A percentile compares a stretch with the other conserved stretches of the same genome.
phyloP scores from a whole-genome alignment of 192 early-diverging fungal genomes.

The Coemansia sp. region DNA sequence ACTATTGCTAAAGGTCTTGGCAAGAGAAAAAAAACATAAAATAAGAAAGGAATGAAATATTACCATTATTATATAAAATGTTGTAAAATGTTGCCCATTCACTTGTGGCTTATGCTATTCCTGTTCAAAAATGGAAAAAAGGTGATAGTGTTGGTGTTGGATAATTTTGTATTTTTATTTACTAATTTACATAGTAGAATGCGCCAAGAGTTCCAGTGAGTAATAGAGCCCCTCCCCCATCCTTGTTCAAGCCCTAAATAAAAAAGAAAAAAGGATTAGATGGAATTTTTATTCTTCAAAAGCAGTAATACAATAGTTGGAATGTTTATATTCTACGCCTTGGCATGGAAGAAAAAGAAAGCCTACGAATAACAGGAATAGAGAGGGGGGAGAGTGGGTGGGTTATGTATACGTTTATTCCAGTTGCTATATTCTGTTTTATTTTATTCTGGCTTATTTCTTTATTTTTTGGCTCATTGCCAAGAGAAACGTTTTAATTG shows the following conservation, averaged over 20 bases:
- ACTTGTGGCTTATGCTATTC: slow-evolving; percentile 2
- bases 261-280: neutral
- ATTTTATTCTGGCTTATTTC: no score
- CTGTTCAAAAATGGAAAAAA: no score
- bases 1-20: neutral
- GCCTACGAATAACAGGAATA: neutral
- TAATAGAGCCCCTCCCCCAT: slow-evolving; percentile 1
- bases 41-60: neutral
- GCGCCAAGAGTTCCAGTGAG: slow-evolving; percentile 5
- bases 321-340: slow-evolving; percentile 4
- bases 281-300: neutral
- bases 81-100: no score
- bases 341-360: neutral
- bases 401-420: no score
- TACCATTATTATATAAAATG: no score
- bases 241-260: neutral
- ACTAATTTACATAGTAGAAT: neutral
- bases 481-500: neutral
- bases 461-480: neutral
- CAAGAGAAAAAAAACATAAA: neutral
- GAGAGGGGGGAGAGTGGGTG: no score
- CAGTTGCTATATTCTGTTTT: no score
- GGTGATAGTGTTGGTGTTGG: neutral
- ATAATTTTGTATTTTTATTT: neutral
- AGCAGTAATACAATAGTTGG: slow-evolving; percentile 4